These are phyloP conservation scores for Evernia prunastri DNA, from an alignment of 495 filamentous ascomycete species.

Conservation along the genomic window DNA sequence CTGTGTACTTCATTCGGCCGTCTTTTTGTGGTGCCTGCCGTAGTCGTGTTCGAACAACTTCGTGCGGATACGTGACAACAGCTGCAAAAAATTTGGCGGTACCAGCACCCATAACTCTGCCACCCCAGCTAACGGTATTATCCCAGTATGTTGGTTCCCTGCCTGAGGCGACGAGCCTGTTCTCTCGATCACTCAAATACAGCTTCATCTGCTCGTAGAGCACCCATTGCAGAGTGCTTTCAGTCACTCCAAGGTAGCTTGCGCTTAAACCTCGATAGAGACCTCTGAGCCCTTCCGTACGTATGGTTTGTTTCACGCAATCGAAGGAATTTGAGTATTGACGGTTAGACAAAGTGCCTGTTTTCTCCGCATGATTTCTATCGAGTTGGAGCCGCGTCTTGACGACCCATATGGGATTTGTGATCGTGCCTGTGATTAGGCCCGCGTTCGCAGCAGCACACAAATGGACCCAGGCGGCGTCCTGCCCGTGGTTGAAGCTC, in stretches of 20 bases:
- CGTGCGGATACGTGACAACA: constrained; percentile 53
- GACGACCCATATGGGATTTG: constrained; percentile 56
- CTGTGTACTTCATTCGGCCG: constrained; percentile 49
- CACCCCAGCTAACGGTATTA: constrained; percentile 41
- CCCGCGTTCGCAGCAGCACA: constrained; percentile 48
- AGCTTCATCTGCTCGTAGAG: constrained; percentile 54
- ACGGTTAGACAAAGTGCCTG: constrained; percentile 33
- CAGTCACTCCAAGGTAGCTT: constrained; percentile 50
- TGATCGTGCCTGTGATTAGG: constrained; percentile 53
- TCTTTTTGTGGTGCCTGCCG: constrained; percentile 44
- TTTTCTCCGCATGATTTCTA: constrained; percentile 40
- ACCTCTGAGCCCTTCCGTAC: constrained; percentile 47
- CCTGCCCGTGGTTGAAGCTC: constrained; percentile 40
- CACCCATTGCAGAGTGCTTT: constrained; percentile 53
- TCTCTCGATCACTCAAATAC: constrained; percentile 38
- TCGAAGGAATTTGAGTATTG: constrained; percentile 51
- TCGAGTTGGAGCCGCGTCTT: constrained; percentile 56
- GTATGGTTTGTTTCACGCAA: constrained; percentile 48
- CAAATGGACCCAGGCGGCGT: constrained; percentile 46
- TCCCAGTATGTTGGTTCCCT: constrained; percentile 40
- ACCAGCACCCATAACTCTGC: constrained; percentile 46
- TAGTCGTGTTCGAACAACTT: constrained; percentile 50
- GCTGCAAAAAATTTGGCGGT: constrained; percentile 51
- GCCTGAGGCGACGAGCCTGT: constrained; percentile 32
- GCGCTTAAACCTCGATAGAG: constrained; percentile 51